Percentiles rank a stretch among this genome's conserved stretches.
Evolutionary conservation across 2,329 filamentous ascomycete genomes (phyloP).

Genomic region (Apiospora phragmitis): DNA sequence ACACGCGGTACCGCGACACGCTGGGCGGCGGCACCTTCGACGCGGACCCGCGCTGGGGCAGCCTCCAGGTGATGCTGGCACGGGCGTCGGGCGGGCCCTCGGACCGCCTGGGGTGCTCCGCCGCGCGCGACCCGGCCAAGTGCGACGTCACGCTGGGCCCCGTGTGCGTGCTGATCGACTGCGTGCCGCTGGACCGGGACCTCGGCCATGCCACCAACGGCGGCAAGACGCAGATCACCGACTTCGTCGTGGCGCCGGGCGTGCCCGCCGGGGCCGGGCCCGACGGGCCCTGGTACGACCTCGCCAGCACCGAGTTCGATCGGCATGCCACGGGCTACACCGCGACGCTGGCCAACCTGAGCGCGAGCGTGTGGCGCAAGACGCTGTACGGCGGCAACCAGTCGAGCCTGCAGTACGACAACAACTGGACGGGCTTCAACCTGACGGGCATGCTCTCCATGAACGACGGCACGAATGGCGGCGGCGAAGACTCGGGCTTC

Average conservation of each 20-base stretch:
- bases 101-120: background rate
- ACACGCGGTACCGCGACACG: slow-evolving; percentile 15
- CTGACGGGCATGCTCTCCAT: slow-evolving; percentile 4
- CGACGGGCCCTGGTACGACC: slow-evolving; percentile 13
- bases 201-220: background rate
- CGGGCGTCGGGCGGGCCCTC: background rate
- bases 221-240: slow-evolving; percentile 4
- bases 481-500: slow-evolving; percentile 8
- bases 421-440: slow-evolving; percentile 15
- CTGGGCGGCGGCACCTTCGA: slow-evolving; percentile 14
- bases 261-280: slow-evolving; percentile 13
- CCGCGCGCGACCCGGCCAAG: background rate
- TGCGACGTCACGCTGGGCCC: slow-evolving; percentile 11
- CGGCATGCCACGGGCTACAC: background rate
- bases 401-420: slow-evolving; percentile 14
- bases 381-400: background rate
- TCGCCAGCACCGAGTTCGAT: slow-evolving; percentile 12
- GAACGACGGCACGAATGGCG: background rate
- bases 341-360: slow-evolving; percentile 8
- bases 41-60: slow-evolving; percentile 11
- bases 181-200: slow-evolving; percentile 14
- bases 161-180: slow-evolving; percentile 17
- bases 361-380: slow-evolving; percentile 8
- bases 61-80: slow-evolving; percentile 9
- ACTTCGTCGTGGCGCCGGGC: background rate